These are phyloP conservation scores for Chamaecyparis obtusa DNA, from an alignment of 75 land plant species.

Conservation along the genomic window DNA sequence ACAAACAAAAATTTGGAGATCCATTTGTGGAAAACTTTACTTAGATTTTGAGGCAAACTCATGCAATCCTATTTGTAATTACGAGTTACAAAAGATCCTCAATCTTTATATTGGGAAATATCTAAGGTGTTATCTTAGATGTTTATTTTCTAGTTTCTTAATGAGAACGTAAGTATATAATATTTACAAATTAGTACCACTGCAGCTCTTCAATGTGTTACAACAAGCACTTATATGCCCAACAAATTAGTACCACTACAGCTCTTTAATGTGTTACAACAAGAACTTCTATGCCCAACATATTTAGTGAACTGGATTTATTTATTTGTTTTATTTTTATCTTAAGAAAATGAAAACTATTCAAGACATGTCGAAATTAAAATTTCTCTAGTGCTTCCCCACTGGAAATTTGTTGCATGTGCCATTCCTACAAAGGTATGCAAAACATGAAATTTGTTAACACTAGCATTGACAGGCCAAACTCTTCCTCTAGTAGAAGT, in stretches of 20 bases:
- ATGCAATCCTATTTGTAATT: neutral
- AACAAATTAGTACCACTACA: no score
- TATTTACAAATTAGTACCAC: neutral
- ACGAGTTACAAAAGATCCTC: neutral
- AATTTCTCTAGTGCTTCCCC: no score
- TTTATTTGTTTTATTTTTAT: no score
- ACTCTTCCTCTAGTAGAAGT: no score
- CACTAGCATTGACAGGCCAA: no score
- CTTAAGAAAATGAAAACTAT: neutral
- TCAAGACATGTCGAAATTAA: neutral
- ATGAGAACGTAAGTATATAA: neutral
- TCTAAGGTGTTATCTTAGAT: neutral
- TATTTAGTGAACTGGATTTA: neutral
- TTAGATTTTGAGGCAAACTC: neutral
- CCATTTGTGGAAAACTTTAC: neutral
- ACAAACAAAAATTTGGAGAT: neutral
- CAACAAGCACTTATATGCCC: neutral
- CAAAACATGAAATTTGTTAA: no score
- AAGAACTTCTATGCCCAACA: no score
- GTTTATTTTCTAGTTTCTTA: neutral
- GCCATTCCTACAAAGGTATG: no score
- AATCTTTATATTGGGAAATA: neutral
- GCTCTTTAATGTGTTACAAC: no score
- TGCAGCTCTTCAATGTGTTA: neutral
- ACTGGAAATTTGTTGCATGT: no score